Evolutionary conservation across 768 basidiomycete species (phyloP).

Genomic region (Exsudoporus frostii): DNA sequence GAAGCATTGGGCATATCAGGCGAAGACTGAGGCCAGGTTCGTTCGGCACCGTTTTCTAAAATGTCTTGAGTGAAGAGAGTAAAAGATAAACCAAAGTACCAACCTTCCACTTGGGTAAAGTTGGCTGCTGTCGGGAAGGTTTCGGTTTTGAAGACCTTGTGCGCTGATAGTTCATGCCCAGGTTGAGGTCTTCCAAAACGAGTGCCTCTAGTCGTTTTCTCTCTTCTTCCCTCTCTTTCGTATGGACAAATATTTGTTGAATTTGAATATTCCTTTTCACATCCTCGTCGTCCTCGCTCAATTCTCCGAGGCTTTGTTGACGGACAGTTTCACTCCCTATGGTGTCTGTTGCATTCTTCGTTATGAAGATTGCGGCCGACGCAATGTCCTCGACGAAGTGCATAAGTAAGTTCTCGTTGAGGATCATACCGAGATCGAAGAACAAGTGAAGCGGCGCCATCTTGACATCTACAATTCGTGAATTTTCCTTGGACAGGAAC

Average conservation of each 20-base stretch:
- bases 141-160: slow-evolving; percentile 7
- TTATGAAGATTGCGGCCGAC: slow-evolving; percentile 14
- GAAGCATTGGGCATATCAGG: slow-evolving; percentile 53
- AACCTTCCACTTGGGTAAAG: slow-evolving; percentile 17
- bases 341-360: slow-evolving; percentile 1
- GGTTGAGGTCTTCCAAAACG: slow-evolving; percentile 58
- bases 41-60: slow-evolving; percentile 9
- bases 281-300: slow-evolving; percentile 12
- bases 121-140: slow-evolving; percentile 2
- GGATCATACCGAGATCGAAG: slow-evolving; percentile 54
- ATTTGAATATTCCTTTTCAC: slow-evolving; percentile 25
- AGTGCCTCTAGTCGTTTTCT: slow-evolving; percentile 44
- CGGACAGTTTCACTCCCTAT: background rate
- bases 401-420: slow-evolving; percentile 39
- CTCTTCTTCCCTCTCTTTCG: slow-evolving; percentile 35
- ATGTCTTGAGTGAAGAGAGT: slow-evolving; percentile 2
- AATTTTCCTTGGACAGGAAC: background rate
- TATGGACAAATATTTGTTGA: slow-evolving; percentile 13
- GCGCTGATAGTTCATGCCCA: slow-evolving; percentile 45
- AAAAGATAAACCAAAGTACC: background rate
- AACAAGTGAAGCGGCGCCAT: slow-evolving; percentile 73
- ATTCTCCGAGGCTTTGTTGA: slow-evolving; percentile 3
- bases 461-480: slow-evolving; percentile 32
- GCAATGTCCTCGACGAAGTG: slow-evolving; percentile 48
- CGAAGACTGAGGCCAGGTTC: slow-evolving; percentile 22